Evolutionary conservation across 2,329 filamentous ascomycete genomes (phyloP).

Genomic region (Ophiostoma piceae): DNA sequence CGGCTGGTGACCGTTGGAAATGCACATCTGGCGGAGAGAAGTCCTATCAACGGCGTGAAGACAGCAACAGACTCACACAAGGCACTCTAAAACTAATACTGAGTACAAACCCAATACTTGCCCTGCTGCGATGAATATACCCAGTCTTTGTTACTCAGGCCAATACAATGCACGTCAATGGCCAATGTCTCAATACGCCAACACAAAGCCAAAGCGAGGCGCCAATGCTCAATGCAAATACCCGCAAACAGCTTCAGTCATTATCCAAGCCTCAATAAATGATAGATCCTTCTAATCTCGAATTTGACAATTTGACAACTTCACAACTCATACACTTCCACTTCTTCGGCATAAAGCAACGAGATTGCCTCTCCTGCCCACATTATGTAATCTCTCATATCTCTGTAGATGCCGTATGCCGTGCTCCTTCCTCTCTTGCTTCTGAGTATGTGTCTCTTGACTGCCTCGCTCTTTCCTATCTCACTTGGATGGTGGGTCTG

Average conservation of each 20-base stretch:
- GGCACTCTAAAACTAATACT: too few relatives aligned
- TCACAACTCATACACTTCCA: too few relatives aligned
- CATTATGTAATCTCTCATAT: conserved; percentile 11
- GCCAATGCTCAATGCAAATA: conserved; percentile 12
- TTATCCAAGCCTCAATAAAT: background rate
- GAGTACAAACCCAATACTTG: too few relatives aligned
- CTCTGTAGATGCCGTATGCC: background rate
- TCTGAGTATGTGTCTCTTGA: background rate
- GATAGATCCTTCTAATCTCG: background rate
- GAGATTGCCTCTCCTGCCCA: background rate
- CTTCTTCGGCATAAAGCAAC: background rate
- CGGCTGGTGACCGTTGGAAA: background rate
- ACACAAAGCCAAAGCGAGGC: background rate
- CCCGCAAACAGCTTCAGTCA: conserved; percentile 11
- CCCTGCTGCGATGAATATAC: background rate
- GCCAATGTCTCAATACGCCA: background rate
- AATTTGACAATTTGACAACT: too few relatives aligned
- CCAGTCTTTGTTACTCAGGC: background rate
- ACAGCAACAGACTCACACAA: background rate
- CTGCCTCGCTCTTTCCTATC: background rate
- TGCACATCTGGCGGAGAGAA: background rate
- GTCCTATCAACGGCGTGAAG: background rate
- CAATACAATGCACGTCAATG: conserved; percentile 6
- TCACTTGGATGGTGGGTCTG: conserved; percentile 9
- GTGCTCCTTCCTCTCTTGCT: background rate